Evolutionary conservation across 1,284 basidiomycete genomes (phyloP), one percentile per base, ranked within the genome.

Genomic region (Meripilus lineatus): DNA sequence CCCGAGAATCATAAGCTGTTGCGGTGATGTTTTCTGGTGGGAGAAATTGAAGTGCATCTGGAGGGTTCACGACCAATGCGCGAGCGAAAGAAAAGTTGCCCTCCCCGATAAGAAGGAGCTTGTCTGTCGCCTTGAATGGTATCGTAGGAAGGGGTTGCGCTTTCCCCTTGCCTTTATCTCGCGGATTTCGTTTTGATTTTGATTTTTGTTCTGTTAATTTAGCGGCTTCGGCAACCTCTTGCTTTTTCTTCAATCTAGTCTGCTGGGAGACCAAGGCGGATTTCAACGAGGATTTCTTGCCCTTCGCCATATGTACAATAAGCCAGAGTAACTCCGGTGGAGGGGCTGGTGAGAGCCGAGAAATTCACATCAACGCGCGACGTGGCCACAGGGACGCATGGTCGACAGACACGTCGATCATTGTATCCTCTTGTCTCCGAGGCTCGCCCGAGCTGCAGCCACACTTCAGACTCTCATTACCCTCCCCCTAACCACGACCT

Each of bases 51-150:
- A 86, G 57, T 2, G 63, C 56, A 17, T 63, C 26, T 4, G 81
- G 78, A 7, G 77, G 74, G 53, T 72, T 69, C 44, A 65, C 61
- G 13, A 90, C 65, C 5, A 98, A 72, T 6, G 93, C 83, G 18
- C 78, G 79, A 1, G 93, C 75, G 58, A 93, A 99, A 1, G 93
- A 95, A 57, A 99, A 98, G 63, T 98, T 93, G 21, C 90, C 91
- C 68, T 98, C 94, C n/a, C 95, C 94, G 39, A 98, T 71, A 28
- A 97, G 75, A 13, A 98, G 75, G 37, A 98, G 85, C 33, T 70
- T 82, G 61, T 97, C 91, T 22, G 80, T 81, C 0, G 74, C 56
- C 3, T 63, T 66, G 65, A 94, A 93, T 0, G 93, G 92, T n/a
- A 88, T 69, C 1, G 75, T 83, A 1, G 69, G 65, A n/a, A 53